These are phyloP conservation scores for Boletus bicolor DNA, from an alignment of 768 basidiomycete species.

Conservation along the genomic window DNA sequence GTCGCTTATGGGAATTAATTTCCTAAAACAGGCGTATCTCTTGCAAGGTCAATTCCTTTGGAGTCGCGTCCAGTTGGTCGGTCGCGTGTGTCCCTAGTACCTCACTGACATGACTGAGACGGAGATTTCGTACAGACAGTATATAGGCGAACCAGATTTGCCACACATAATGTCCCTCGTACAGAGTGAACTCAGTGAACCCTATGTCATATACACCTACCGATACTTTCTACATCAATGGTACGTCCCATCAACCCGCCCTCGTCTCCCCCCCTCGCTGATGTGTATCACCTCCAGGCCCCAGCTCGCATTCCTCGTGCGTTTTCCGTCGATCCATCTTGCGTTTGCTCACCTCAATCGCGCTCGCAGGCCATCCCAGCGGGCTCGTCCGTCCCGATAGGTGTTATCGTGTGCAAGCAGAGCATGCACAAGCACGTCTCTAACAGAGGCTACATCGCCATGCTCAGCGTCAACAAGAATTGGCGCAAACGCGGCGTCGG, in stretches of 20 bases:
- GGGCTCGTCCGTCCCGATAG: conserved; percentile 58
- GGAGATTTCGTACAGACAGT: conserved; percentile 57
- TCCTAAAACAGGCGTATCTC: neutral
- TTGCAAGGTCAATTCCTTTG: too few relatives aligned
- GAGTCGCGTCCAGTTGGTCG: too few relatives aligned
- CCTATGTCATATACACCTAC: conserved; percentile 95
- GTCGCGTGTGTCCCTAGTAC: too few relatives aligned
- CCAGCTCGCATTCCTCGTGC: conserved; percentile 78
- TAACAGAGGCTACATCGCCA: conserved; percentile 95
- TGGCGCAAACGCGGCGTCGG: conserved; percentile 93
- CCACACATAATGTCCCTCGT: conserved; percentile 84
- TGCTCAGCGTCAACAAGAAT: conserved; percentile 84
- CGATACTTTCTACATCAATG: conserved; percentile 96
- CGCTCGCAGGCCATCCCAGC: conserved; percentile 25
- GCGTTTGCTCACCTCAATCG: neutral
- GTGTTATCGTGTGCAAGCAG: conserved; percentile 97
- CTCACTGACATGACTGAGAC: conserved; percentile 32
- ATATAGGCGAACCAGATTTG: conserved; percentile 73
- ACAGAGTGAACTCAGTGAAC: conserved; percentile 90
- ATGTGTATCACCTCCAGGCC: conserved; percentile 54
- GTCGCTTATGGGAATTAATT: neutral
- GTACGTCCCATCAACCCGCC: conserved; percentile 44
- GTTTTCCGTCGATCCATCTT: neutral
- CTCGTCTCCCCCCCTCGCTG: neutral
- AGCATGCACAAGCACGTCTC: conserved; percentile 72